A percentile compares a stretch with the other conserved stretches of the same genome.
phyloP scores from a whole-genome alignment of 1,284 basidiomycete species.

The Ustilago hordei region DNA sequence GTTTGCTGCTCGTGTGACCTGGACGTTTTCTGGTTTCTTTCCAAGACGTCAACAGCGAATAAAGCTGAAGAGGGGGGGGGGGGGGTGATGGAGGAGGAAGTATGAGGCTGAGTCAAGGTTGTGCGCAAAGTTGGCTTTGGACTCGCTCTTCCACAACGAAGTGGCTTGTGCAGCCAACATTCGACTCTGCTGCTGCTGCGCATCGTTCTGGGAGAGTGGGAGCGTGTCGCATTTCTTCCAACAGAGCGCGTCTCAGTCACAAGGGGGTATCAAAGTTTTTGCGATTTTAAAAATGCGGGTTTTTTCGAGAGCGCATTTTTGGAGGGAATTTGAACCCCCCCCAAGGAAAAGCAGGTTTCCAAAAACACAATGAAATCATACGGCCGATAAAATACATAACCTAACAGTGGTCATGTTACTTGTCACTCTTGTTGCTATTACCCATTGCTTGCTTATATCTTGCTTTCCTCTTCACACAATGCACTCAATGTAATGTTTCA shows the following conservation, averaged over 20 bases:
- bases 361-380: no score
- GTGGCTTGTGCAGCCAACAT: conserved; percentile 15
- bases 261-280: no score
- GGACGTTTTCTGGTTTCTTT: background rate
- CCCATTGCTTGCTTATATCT: no score
- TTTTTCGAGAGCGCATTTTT: no score
- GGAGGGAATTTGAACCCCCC: no score
- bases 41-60: background rate
- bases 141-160: background rate
- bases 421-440: no score
- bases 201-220: conserved; percentile 5
- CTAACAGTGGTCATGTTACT: no score
- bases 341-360: no score
- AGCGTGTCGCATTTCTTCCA: conserved; percentile 42
- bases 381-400: no score
- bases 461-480: no score
- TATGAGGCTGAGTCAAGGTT: conserved; percentile 9
- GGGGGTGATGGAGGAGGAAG: background rate
- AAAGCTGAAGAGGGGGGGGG: background rate
- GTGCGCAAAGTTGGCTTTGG: background rate
- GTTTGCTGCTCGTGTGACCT: background rate
- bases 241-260: conserved; percentile 14
- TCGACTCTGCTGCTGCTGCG: background rate
- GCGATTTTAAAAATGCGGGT: no score
- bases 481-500: no score